phyloP scores from a whole-genome alignment of 768 basidiomycete species.

The Tulasnella sp. region DNA sequence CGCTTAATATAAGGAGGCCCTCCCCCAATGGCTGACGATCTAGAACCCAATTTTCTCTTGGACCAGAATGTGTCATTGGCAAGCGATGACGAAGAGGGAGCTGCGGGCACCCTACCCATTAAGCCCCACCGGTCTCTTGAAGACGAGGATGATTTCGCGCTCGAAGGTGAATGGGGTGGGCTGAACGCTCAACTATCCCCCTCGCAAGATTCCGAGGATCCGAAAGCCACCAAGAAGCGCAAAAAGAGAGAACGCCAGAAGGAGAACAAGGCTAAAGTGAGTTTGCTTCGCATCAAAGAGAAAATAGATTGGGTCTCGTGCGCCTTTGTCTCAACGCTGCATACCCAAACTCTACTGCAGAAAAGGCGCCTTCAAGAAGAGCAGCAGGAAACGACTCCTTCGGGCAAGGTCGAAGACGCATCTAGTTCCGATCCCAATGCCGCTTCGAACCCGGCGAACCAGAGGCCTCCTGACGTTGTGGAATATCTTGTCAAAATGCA shows the following conservation, averaged over 20 bases:
- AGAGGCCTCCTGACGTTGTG: slow-evolving; percentile 50
- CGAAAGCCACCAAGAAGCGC: slow-evolving; percentile 53
- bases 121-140: slow-evolving; percentile 30
- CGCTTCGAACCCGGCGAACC: not conserved
- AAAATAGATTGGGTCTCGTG: slow-evolving; percentile 8
- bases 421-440: not conserved
- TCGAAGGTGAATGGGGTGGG: slow-evolving; percentile 35
- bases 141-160: slow-evolving; percentile 39
- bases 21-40: slow-evolving; percentile 62
- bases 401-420: not conserved
- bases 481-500: slow-evolving; percentile 55
- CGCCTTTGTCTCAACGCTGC: not conserved
- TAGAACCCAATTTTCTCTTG: slow-evolving; percentile 75
- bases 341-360: not conserved
- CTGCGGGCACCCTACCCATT: slow-evolving; percentile 23
- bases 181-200: slow-evolving; percentile 29
- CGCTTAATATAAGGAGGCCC: not conserved
- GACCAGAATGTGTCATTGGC: slow-evolving; percentile 59
- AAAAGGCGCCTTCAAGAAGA: not conserved
- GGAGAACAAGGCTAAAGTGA: slow-evolving; percentile 65
- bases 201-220: slow-evolving; percentile 31
- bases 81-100: slow-evolving; percentile 49
- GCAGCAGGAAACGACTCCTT: not conserved
- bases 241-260: slow-evolving; percentile 72
- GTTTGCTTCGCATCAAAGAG: slow-evolving; percentile 5